Conservation (phyloP, 371 early-diverging fungal genomes). For the Thermomucor indicae-seudaticae region DNA sequence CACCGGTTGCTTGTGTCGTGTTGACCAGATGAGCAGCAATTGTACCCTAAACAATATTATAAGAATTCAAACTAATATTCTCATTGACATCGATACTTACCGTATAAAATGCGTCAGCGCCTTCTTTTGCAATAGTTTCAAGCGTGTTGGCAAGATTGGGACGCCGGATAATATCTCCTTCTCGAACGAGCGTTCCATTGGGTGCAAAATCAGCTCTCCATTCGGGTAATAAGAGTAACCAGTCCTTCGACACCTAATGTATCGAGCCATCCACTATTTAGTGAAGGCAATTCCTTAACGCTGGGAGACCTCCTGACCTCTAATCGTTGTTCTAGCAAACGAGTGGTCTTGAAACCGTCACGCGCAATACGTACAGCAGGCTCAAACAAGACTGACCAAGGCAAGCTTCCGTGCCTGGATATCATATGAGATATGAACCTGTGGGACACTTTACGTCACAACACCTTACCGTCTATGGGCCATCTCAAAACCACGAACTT, state of each 20-base stretch:
- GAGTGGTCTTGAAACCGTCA: constrained; percentile 73
- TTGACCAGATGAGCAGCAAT: constrained; percentile 79
- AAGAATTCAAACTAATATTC: not conserved
- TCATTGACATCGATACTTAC: constrained; percentile 15
- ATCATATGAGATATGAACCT: not conserved
- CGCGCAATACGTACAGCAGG: constrained; percentile 79
- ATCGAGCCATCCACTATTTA: not conserved
- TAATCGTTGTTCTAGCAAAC: constrained; percentile 55
- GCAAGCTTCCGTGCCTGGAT: constrained; percentile 69
- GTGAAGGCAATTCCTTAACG: not conserved
- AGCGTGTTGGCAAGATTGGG: constrained; percentile 79
- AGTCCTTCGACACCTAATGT: constrained; percentile 14
- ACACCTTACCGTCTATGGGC: constrained; percentile 63
- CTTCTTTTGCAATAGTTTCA: constrained; percentile 74
- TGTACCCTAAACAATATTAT: constrained; percentile 41
- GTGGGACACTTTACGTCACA: not conserved
- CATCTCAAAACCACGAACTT: constrained; percentile 81
- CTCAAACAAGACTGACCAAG: constrained; percentile 84
- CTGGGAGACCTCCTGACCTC: constrained; percentile 16
- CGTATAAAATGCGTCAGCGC: constrained; percentile 83
- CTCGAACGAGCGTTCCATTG: constrained; percentile 54
- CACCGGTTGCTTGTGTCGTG: constrained; percentile 66
- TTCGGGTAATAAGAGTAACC: constrained; percentile 35
- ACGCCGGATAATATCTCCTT: constrained; percentile 76
- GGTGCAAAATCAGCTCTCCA: constrained; percentile 63